Evolutionary conservation across 768 basidiomycete species (phyloP).

Genomic region (Russula compacta): DNA sequence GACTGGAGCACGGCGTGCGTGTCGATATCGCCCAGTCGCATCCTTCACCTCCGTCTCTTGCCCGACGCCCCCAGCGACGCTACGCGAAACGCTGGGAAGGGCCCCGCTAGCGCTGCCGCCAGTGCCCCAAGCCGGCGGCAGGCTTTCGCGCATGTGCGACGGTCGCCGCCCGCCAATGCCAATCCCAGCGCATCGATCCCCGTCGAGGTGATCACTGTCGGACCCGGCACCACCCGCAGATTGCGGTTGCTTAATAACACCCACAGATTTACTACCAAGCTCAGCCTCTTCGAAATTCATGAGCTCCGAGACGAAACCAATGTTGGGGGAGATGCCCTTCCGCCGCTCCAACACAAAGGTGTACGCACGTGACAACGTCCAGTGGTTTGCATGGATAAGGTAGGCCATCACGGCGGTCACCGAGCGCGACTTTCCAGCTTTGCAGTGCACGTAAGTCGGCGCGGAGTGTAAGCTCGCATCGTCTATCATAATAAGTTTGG

Average conservation of each 20-base stretch:
- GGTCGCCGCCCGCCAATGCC: slow-evolving; percentile 43
- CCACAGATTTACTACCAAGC: slow-evolving; percentile 65
- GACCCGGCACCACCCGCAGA: slow-evolving; percentile 27
- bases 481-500: slow-evolving; percentile 37
- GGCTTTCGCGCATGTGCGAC: slow-evolving; percentile 64
- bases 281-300: slow-evolving; percentile 95
- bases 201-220: slow-evolving; percentile 24
- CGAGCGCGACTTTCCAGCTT: slow-evolving; percentile 90
- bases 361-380: slow-evolving; percentile 90
- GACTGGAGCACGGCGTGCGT: slow-evolving; percentile 80
- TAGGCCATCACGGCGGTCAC: slow-evolving; percentile 97
- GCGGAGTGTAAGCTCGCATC: slow-evolving; percentile 85
- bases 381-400: slow-evolving; percentile 94
- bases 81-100: slow-evolving; percentile 20
- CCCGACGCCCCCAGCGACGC: slow-evolving; percentile 51
- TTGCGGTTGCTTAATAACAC: slow-evolving; percentile 43
- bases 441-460: slow-evolving; percentile 92
- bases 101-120: slow-evolving; percentile 10
- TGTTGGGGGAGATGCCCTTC: slow-evolving; percentile 93
- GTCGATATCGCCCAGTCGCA: slow-evolving; percentile 74
- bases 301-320: slow-evolving; percentile 93
- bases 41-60: slow-evolving; percentile 90
- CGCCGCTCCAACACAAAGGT: slow-evolving; percentile 86
- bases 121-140: slow-evolving; percentile 47
- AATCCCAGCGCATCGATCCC: slow-evolving; percentile 27